Percentiles rank a stretch among this genome's conserved stretches.
Evolutionary conservation across 164 flowering plant genomes (phyloP).

Genomic region (Saururus chinensis): DNA sequence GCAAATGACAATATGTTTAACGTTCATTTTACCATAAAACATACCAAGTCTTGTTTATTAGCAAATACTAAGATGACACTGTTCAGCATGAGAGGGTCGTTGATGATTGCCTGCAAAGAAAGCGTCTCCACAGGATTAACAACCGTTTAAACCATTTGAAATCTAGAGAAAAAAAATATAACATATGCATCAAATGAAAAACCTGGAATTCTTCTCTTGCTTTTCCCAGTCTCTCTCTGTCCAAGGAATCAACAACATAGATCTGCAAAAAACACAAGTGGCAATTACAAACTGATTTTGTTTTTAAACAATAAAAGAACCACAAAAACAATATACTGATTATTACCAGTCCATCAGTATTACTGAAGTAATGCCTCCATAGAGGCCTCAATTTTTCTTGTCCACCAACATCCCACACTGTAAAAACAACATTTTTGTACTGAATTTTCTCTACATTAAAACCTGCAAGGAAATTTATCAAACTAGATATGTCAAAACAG

Average conservation of each 20-base stretch:
- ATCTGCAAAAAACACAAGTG: constrained; percentile 36
- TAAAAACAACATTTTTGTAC: constrained; percentile 91
- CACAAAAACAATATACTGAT: not conserved
- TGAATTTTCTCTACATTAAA: constrained; percentile 99
- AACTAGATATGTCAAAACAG: not conserved
- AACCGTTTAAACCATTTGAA: not conserved
- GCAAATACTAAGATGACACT: constrained; percentile 94
- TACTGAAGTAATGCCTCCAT: constrained; percentile 97
- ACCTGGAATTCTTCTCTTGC: constrained; percentile 97
- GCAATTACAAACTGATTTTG: not conserved
- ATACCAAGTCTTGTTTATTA: constrained; percentile 96
- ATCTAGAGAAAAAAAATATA: not conserved
- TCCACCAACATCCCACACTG: constrained; percentile 99
- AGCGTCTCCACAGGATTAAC: not conserved
- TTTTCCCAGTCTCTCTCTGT: constrained; percentile 87
- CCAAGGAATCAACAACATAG: constrained; percentile 98
- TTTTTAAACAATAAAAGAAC: not conserved
- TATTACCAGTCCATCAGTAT: constrained; percentile 94
- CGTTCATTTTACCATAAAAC: constrained; percentile 7
- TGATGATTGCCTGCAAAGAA: constrained; percentile 72
- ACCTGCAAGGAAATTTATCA: constrained; percentile 30
- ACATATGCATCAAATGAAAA: not conserved
- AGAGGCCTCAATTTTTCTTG: constrained; percentile 94
- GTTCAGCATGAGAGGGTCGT: constrained; percentile 93
- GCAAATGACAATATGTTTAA: too few species aligned